Percentiles rank a stretch among this genome's conserved stretches.
Conservation (phyloP, 164 flowering plant genomes). For the Saururus chinensis region DNA sequence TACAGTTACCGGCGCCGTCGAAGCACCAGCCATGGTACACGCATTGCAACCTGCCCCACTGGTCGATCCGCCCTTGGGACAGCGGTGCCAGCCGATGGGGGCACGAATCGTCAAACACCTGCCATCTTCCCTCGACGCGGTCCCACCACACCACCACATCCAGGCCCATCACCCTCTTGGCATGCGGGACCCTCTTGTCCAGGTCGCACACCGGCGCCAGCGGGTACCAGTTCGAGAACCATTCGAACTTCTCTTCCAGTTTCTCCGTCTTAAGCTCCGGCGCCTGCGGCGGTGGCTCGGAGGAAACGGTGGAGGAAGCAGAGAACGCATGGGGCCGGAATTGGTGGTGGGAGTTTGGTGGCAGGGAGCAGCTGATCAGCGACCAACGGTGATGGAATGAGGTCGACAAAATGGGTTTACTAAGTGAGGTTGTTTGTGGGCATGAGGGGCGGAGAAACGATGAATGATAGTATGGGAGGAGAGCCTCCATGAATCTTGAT, state of each 20-base stretch:
- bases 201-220: slow-evolving; percentile 67
- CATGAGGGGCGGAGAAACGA: not conserved
- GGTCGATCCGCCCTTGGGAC: slow-evolving; percentile 87
- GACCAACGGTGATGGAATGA: too few relatives aligned
- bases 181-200: slow-evolving; percentile 80
- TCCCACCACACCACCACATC: slow-evolving; percentile 98
- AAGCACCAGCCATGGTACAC: slow-evolving; percentile 98
- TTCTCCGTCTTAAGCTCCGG: slow-evolving; percentile 4
- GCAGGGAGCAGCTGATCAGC: too few relatives aligned
- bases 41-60: slow-evolving; percentile 86
- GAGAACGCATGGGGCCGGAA: not conserved
- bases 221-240: slow-evolving; percentile 82
- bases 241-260: slow-evolving; percentile 47
- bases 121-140: slow-evolving; percentile 57
- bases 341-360: too few relatives aligned
- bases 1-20: slow-evolving; percentile 75
- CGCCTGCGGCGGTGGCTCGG: slow-evolving; percentile 7
- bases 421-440: not conserved
- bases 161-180: slow-evolving; percentile 64
- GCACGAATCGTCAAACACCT: slow-evolving; percentile 75
- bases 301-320: not conserved
- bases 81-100: slow-evolving; percentile 94
- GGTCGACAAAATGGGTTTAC: too few relatives aligned
- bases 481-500: not conserved
- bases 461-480: not conserved